Base-by-base conservation (phyloP, 1,139 yeast species). In the Kodamaea ohmeri region DNA sequence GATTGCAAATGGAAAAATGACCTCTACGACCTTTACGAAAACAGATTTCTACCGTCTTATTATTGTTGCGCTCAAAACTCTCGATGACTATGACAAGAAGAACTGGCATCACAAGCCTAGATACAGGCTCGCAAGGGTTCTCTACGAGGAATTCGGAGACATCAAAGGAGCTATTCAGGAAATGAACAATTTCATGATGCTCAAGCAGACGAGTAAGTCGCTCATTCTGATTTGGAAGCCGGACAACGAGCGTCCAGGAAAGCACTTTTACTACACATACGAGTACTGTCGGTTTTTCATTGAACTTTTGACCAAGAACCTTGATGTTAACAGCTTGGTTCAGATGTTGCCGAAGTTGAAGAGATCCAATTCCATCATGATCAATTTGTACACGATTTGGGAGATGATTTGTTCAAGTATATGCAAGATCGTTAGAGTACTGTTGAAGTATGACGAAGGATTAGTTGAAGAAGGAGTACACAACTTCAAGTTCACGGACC, bases 191-290 rank as follows among this genome's bases (percentile, higher is more conserved):
- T 66, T 87, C 20, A 75, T 90, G 38, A 73, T 85, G 3, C 58
- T 87, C 36, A 86, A 82, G 48, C 71, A 88, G 6, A 75, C 78
- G 3, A 78, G 80, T 39, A 87, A 90, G 51, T 76, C 83, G 6
- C 71, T 94, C 31, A 78, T 90, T 0, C 85, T 78, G 53, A 86
- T 92, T 39, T 92, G 98, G 98, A 88, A 88, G 51, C 95, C 97
- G 0, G 96, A 89, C 36, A 61, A 71, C 48, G 98, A 94, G 59
- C 64, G 95, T 13, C 94, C 97, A 0, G 99, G 99, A 0, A 87
- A 86, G 50, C 97, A 92, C 58, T 92, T 88, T 55, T 78, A 77
- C 26, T 89, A 85, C 59, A 83, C 86, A 13, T 74, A 72, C 47
- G 78, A 80, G 42, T 92, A 92, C 53, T 76, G 87, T 12, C 58